phyloP scores from a whole-genome alignment of 371 early-diverging fungal species.

The Rhizopus stolonifer region DNA sequence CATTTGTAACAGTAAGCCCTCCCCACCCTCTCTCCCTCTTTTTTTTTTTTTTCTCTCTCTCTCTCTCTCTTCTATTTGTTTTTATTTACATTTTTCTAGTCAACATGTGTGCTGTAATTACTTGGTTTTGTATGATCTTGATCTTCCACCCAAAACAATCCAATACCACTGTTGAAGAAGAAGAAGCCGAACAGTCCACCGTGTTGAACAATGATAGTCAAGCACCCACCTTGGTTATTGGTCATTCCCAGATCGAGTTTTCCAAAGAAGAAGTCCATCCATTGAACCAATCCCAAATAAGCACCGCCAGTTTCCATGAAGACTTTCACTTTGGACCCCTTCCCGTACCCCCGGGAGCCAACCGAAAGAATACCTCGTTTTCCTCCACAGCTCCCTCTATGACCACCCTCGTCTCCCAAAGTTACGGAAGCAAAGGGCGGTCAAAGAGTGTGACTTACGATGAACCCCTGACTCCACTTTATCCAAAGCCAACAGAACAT shows the following conservation, averaged over 20 bases:
- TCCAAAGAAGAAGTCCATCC: slow-evolving; percentile 6
- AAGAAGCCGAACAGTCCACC: slow-evolving; percentile 5
- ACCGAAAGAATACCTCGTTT: slow-evolving; percentile 13
- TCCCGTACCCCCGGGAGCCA: slow-evolving; percentile 6
- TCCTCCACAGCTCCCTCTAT: slow-evolving; percentile 17
- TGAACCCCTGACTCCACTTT: background rate
- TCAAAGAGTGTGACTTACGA: background rate
- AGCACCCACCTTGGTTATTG: slow-evolving; percentile 7
- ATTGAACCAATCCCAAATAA: slow-evolving; percentile 5
- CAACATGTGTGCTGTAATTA: slow-evolving; percentile 25
- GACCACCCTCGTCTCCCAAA: slow-evolving; percentile 14
- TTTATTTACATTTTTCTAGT: slow-evolving; percentile 6
- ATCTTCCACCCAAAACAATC: slow-evolving; percentile 26
- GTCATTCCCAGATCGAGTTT: slow-evolving; percentile 11
- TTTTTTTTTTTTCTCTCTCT: slow-evolving; percentile 4
- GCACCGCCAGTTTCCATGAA: slow-evolving; percentile 2
- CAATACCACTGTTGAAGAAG: background rate
- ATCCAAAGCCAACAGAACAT: background rate
- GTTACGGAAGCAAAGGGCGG: background rate
- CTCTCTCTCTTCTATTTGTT: background rate
- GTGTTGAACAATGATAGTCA: slow-evolving; percentile 7
- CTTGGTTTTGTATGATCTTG: slow-evolving; percentile 25
- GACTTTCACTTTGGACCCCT: slow-evolving; percentile 18
- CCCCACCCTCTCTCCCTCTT: slow-evolving; percentile 1
- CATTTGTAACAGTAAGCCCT: slow-evolving; percentile 45